Evolutionary conservation across 352 stramenopile genomes (phyloP).

Genomic region (Phytophthora pseudosyringae): DNA sequence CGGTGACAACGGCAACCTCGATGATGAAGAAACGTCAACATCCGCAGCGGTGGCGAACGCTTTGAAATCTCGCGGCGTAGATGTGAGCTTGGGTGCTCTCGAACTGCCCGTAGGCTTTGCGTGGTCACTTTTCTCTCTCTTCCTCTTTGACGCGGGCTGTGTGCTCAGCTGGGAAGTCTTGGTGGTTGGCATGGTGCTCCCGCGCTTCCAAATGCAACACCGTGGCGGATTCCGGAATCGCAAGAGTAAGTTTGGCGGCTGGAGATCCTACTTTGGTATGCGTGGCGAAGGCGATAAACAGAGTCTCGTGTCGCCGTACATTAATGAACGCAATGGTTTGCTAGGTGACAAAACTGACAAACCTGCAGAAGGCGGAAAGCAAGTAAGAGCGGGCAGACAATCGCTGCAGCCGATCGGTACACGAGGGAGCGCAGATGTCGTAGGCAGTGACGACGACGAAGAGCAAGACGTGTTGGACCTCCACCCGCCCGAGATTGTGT

Average conservation of each 20-base stretch:
- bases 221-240: conserved; percentile 18
- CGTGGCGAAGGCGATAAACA: conserved; percentile 32
- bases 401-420: conserved; percentile 18
- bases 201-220: conserved; percentile 56
- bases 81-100: conserved; percentile 64
- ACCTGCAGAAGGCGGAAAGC: conserved; percentile 9
- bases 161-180: conserved; percentile 67
- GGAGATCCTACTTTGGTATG: conserved; percentile 29
- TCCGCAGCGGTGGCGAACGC: conserved; percentile 42
- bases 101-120: conserved; percentile 60
- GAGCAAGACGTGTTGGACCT: conserved; percentile 53
- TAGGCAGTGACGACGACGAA: conserved; percentile 42
- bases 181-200: conserved; percentile 60
- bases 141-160: conserved; percentile 65
- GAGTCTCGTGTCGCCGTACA: conserved; percentile 55
- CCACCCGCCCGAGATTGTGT: conserved; percentile 44
- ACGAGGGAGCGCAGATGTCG: conserved; percentile 6
- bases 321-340: conserved; percentile 58
- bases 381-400: conserved; percentile 19
- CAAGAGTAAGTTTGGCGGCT: conserved; percentile 20
- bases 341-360: conserved; percentile 34
- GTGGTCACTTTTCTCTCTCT: conserved; percentile 72
- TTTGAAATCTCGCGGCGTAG: conserved; percentile 44
- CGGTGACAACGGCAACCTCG: conserved; percentile 64
- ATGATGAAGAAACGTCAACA: conserved; percentile 54